Evolutionary conservation across 1,284 basidiomycete species (phyloP).

Genomic region (Trichosporon inkin): DNA sequence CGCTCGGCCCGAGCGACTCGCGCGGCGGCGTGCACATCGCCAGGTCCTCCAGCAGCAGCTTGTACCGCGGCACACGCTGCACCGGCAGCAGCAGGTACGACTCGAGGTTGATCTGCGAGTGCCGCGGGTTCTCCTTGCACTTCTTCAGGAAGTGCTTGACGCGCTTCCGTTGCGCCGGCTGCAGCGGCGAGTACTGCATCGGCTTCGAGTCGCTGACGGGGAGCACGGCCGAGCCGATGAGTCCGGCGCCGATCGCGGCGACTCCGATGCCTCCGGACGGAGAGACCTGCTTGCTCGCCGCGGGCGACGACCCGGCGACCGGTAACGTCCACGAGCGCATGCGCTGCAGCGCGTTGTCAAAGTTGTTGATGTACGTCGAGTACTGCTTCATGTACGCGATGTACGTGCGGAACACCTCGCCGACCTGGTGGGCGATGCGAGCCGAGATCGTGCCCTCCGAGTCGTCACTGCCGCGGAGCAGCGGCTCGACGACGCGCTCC

Average conservation of each 20-base stretch:
- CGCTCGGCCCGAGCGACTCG: constrained; percentile 60
- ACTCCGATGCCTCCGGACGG: constrained; percentile 20
- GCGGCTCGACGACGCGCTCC: constrained; percentile 65
- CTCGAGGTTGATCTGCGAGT: constrained; percentile 95
- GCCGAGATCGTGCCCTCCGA: constrained; percentile 68
- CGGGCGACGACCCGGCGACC: background rate
- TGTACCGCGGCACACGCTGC: constrained; percentile 93
- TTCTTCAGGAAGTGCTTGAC: constrained; percentile 77
- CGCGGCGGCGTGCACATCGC: constrained; percentile 75
- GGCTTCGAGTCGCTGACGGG: constrained; percentile 48
- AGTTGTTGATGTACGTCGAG: constrained; percentile 93
- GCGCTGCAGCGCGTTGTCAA: constrained; percentile 81
- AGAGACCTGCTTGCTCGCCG: background rate
- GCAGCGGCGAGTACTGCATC: constrained; percentile 47
- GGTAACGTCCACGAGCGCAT: constrained; percentile 70
- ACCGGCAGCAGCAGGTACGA: constrained; percentile 91
- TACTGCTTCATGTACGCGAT: constrained; percentile 97
- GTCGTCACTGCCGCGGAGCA: constrained; percentile 63
- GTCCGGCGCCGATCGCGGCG: constrained; percentile 20
- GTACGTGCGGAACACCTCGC: constrained; percentile 83
- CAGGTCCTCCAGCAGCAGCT: constrained; percentile 82
- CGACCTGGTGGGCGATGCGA: constrained; percentile 73
- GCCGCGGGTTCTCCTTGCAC: constrained; percentile 61
- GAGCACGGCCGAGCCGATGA: constrained; percentile 59
- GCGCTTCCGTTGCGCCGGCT: constrained; percentile 74